These are phyloP conservation scores for Solidago caesia DNA, from an alignment of 129 eudicot species.

Conservation along the genomic window DNA sequence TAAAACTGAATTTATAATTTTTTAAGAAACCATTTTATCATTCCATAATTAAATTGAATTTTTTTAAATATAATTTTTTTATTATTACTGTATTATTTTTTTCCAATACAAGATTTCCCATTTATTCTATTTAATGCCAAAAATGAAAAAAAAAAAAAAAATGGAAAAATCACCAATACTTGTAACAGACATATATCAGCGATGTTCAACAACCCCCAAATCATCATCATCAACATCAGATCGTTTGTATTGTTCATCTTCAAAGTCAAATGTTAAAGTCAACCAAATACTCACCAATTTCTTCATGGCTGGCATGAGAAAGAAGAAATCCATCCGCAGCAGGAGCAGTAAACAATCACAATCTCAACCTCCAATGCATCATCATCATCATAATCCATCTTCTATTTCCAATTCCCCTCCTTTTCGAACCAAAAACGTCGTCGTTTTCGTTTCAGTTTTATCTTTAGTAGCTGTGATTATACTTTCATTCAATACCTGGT, in stretches of 20 bases:
- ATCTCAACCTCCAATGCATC: slow-evolving; percentile 27
- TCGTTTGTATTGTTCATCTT: slow-evolving; percentile 9
- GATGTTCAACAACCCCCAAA: slow-evolving; percentile 21
- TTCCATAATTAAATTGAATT: too few relatives aligned
- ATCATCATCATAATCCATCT: neutral
- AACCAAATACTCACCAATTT: slow-evolving; percentile 11
- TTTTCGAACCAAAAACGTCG: slow-evolving; percentile 23
- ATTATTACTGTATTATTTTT: too few relatives aligned
- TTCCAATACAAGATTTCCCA: too few relatives aligned
- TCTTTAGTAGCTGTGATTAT: slow-evolving; percentile 29
- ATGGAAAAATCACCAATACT: neutral
- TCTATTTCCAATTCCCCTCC: slow-evolving; percentile 27
- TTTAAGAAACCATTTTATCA: too few relatives aligned
- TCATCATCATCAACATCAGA: slow-evolving; percentile 19
- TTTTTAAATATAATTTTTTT: too few relatives aligned
- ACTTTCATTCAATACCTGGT: slow-evolving; percentile 42
- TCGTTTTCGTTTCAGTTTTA: slow-evolving; percentile 33
- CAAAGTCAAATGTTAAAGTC: slow-evolving; percentile 28
- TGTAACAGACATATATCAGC: neutral
- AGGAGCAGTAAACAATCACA: slow-evolving; percentile 20
- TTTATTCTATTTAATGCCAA: too few relatives aligned
- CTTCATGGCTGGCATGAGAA: slow-evolving; percentile 43
- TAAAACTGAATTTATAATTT: too few relatives aligned
- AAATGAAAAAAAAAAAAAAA: neutral
- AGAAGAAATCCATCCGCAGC: slow-evolving; percentile 20